Percentiles rank a stretch among this genome's conserved stretches.
These are phyloP conservation scores for Penicillium paneum DNA, from an alignment of 2,329 filamentous ascomycete genomes.

Conservation along the genomic window DNA sequence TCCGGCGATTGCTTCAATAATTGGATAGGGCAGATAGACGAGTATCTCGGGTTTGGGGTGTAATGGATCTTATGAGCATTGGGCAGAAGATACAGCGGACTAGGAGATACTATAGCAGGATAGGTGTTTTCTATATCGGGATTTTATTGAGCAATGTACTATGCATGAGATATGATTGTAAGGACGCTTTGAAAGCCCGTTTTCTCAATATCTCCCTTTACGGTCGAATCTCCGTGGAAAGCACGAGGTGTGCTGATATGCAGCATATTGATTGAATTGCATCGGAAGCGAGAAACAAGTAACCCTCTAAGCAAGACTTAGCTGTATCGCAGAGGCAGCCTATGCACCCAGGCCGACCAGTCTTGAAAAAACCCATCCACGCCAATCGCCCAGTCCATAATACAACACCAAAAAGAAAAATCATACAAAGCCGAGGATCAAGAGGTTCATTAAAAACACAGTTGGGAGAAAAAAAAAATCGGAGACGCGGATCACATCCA, in stretches of 20 bases:
- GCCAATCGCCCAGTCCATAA: constrained; percentile 25
- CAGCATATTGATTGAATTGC: constrained; percentile 7
- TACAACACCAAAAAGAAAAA: constrained; percentile 16
- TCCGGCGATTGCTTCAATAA: not conserved
- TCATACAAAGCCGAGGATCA: constrained; percentile 15
- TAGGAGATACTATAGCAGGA: not conserved
- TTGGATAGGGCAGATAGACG: not conserved
- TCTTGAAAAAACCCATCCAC: constrained; percentile 24
- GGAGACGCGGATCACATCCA: not conserved
- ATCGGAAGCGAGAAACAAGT: constrained; percentile 8
- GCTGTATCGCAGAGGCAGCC: constrained; percentile 12
- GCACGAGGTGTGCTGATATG: not conserved
- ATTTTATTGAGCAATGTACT: constrained; percentile 1
- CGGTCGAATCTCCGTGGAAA: not conserved
- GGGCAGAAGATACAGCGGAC: not conserved
- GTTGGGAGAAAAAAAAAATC: constrained; percentile 4
- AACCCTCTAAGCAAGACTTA: constrained; percentile 6
- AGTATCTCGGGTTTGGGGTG: not conserved
- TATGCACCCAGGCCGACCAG: constrained; percentile 15
- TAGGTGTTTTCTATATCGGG: not conserved
- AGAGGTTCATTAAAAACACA: constrained; percentile 21
- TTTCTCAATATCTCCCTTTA: not conserved
- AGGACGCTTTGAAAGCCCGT: not conserved
- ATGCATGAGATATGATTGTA: constrained; percentile 1
- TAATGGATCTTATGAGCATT: constrained; percentile 3